A percentile compares a stretch with the other conserved stretches of the same genome.
Conservation (phyloP, 768 basidiomycete genomes). For the Hypholoma fasciculare region DNA sequence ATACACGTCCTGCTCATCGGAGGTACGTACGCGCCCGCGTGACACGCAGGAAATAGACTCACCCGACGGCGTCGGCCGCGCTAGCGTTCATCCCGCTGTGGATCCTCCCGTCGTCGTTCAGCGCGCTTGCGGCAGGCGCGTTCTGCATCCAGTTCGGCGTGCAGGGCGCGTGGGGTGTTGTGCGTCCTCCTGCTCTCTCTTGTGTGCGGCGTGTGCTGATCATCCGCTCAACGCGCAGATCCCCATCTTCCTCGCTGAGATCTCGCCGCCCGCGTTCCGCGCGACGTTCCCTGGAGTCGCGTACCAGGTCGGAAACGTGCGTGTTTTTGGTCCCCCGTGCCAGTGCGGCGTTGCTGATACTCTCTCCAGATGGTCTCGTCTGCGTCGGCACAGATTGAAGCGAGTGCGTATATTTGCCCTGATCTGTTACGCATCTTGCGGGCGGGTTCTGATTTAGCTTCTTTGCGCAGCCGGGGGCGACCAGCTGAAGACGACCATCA, state of each 20-base stretch:
- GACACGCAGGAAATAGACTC: neutral
- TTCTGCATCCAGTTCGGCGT: conserved; percentile 89
- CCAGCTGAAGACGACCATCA: conserved; percentile 50
- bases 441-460: neutral
- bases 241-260: conserved; percentile 80
- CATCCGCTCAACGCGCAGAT: conserved; percentile 17
- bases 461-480: conserved; percentile 55
- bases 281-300: conserved; percentile 86
- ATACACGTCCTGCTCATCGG: conserved; percentile 57
- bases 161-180: conserved; percentile 90
- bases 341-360: neutral
- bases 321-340: conserved; percentile 19
- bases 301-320: conserved; percentile 78
- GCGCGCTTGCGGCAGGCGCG: conserved; percentile 74
- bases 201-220: neutral
- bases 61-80: neutral
- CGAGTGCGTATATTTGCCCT: conserved; percentile 44
- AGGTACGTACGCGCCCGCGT: conserved; percentile 25
- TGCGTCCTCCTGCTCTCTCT: conserved; percentile 41
- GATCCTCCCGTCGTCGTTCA: conserved; percentile 75
- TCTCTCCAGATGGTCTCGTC: conserved; percentile 55
- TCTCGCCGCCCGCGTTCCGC: conserved; percentile 87
- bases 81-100: conserved; percentile 71
- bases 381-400: conserved; percentile 80
- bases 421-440: conserved; percentile 17